Evolutionary conservation across 1,284 basidiomycete genomes (phyloP).

Genomic region (Tylopilus orsonianus): DNA sequence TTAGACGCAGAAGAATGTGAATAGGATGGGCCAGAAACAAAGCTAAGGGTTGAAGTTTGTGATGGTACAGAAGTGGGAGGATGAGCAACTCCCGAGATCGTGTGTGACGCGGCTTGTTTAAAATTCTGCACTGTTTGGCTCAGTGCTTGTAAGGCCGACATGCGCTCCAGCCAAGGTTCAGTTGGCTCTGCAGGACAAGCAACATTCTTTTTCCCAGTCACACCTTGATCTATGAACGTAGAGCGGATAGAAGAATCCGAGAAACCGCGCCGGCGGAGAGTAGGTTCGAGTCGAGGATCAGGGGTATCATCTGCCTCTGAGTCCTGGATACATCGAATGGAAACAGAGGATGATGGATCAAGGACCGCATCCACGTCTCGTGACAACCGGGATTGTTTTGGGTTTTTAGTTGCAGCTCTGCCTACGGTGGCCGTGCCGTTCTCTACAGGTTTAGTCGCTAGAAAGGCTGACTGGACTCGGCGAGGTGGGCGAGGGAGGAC

Average conservation of each 20-base stretch:
- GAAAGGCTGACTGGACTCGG: slow-evolving; percentile 34
- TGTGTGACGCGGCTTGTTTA: slow-evolving; percentile 36
- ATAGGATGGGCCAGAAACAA: slow-evolving; percentile 1
- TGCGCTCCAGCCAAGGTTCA: slow-evolving; percentile 19
- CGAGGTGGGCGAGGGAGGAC: slow-evolving; percentile 52
- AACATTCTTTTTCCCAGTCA: slow-evolving; percentile 16
- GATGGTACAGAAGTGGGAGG: slow-evolving; percentile 1
- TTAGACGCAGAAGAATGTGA: background rate
- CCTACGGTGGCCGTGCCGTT: slow-evolving; percentile 22
- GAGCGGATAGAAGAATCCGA: slow-evolving; percentile 91
- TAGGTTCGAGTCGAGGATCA: slow-evolving; percentile 59
- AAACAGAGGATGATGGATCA: slow-evolving; percentile 48
- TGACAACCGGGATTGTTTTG: slow-evolving; percentile 45
- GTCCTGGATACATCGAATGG: slow-evolving; percentile 25
- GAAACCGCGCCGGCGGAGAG: slow-evolving; percentile 74
- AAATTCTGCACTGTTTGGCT: slow-evolving; percentile 36
- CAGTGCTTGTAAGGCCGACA: slow-evolving; percentile 34
- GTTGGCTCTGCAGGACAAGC: slow-evolving; percentile 1
- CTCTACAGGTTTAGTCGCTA: slow-evolving; percentile 23
- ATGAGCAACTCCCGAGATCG: slow-evolving; percentile 28
- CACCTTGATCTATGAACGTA: slow-evolving; percentile 63
- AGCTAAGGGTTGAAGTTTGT: slow-evolving; percentile 2
- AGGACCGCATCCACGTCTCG: slow-evolving; percentile 77
- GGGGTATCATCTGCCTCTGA: slow-evolving; percentile 40
- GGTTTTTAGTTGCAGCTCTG: slow-evolving; percentile 26